Evolutionary conservation across 2,329 filamentous ascomycete genomes (phyloP).

Genomic region (Pyrenophora teres): DNA sequence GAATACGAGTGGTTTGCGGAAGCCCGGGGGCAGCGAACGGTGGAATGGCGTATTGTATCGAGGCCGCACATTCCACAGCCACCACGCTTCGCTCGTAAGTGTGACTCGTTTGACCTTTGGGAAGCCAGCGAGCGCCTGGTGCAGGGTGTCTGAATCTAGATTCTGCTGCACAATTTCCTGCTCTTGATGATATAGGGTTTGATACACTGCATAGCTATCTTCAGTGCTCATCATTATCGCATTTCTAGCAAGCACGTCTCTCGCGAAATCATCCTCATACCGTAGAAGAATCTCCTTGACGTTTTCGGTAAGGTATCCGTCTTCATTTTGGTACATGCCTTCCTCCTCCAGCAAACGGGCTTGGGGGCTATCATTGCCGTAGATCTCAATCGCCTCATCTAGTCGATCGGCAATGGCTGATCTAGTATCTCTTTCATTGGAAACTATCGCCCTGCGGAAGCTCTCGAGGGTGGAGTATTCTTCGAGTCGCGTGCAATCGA

Average conservation of each 20-base stretch:
- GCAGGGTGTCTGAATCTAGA: conserved; percentile 40
- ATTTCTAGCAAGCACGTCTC: conserved; percentile 20
- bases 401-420: conserved; percentile 15
- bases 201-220: conserved; percentile 37
- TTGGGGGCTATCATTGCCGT: conserved; percentile 9
- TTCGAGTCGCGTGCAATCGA: conserved; percentile 45
- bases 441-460: conserved; percentile 14
- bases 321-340: conserved; percentile 13
- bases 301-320: conserved; percentile 19
- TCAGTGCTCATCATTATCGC: conserved; percentile 26
- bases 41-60: conserved; percentile 52
- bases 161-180: conserved; percentile 30
- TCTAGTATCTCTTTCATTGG: conserved; percentile 23
- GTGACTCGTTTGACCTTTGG: conserved; percentile 46
- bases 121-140: conserved; percentile 43
- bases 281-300: conserved; percentile 23
- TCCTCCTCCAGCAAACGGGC: conserved; percentile 13
- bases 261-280: conserved; percentile 18
- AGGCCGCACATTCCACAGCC: conserved; percentile 40
- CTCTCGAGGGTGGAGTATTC: conserved; percentile 20
- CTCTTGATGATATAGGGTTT: conserved; percentile 43
- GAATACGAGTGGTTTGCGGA: conserved; percentile 48
- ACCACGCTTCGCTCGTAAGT: conserved; percentile 50
- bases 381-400: conserved; percentile 9
- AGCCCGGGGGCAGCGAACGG: conserved; percentile 47